Evolutionary conservation across 257 asterid genomes (phyloP).

Genomic region (Solanum chilense): DNA sequence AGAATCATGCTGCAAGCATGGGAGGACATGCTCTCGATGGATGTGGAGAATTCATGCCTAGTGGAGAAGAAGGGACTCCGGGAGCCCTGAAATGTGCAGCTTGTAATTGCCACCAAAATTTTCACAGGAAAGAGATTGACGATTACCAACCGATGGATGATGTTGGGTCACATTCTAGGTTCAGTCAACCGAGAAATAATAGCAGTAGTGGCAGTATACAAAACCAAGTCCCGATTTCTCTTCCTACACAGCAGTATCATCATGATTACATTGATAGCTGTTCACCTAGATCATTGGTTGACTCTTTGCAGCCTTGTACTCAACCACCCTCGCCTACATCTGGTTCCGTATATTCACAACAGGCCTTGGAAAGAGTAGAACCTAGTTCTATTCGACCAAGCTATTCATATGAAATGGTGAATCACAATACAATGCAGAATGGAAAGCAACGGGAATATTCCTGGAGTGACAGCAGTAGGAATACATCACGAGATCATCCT

Average conservation of each 20-base stretch:
- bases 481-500: slow-evolving; percentile 16
- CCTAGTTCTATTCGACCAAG: slow-evolving; percentile 18
- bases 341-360: slow-evolving; percentile 28
- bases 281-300: slow-evolving; percentile 30
- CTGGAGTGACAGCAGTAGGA: slow-evolving; percentile 32
- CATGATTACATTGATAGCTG: neutral
- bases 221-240: neutral
- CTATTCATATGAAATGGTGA: slow-evolving; percentile 48
- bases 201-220: neutral
- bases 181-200: neutral
- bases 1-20: neutral
- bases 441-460: slow-evolving; percentile 43
- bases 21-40: neutral
- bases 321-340: slow-evolving; percentile 35
- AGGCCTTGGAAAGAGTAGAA: slow-evolving; percentile 35
- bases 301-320: slow-evolving; percentile 26
- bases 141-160: neutral
- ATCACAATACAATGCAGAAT: slow-evolving; percentile 26
- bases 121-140: neutral
- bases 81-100: neutral
- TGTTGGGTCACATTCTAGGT: neutral
- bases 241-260: neutral
- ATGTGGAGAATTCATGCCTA: neutral
- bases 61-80: neutral
- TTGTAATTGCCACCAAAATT: neutral